Evolutionary conservation across 208 protist genomes (phyloP), one percentile per base, ranked within the genome.

Genomic region (Leishmania lainsoni): DNA sequence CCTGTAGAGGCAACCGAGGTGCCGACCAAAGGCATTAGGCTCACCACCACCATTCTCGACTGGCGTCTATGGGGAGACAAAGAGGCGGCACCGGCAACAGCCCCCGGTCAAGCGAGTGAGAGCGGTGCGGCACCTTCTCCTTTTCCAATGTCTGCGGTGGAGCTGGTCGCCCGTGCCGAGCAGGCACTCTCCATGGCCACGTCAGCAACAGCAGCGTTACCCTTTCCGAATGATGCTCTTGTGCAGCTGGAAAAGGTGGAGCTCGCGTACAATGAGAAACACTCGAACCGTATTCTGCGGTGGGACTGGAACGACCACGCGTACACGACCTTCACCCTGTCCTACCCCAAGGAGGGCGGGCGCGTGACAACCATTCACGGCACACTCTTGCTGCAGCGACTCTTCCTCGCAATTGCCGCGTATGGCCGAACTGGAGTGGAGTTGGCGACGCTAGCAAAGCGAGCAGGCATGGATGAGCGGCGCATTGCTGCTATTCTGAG

Each of bases 371-470:
- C 81, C 35, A 68, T 92, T 17, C 82, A 89, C 85, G 83, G 80
- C 35, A 81, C 83, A 0, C 71, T 92, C 51, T 59, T 85, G 68
- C 79, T 85, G 39, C 86, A 87, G 45, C 84, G 83, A 59, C 83
- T 91, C 20, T 86, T 90, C 74, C 79, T 89, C 39, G 78, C 85
- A 6, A 83, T 92, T 32, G 81, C 84, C 39, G 72, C 72, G 70
- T 78, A 81, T 63, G 78, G 85, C 26, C 82, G 79, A 12, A 35
- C 42, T 3, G 87, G 87, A 10, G 83, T 89, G 49, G 48, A 65
- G 65, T 59, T 75, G 20, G 79, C 17, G 42, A 83, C 72, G 49
- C 85, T 91, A 45, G 85, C 87, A n/a, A 49, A 66, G 51, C 80
- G 85, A 12, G 86, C 82, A n/a, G 80, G 77, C n/a, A 17, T 75